Evolutionary conservation across 768 basidiomycete genomes (phyloP).

Genomic region (Panaeolus cyanescens): DNA sequence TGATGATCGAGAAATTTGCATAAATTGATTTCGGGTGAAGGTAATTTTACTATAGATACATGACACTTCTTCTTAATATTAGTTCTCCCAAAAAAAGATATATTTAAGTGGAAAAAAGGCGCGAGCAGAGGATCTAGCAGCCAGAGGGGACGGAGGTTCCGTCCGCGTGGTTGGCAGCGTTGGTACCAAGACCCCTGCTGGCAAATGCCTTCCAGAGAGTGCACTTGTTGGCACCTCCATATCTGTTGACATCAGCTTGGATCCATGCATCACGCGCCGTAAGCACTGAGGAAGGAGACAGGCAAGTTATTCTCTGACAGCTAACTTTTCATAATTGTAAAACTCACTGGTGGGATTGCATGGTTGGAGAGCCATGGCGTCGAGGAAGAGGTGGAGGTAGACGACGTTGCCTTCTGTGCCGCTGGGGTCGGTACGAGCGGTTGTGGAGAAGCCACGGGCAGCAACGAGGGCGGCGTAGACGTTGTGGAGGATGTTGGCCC

Average conservation of each 20-base stretch:
- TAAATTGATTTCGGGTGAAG: background rate
- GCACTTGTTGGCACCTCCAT: constrained; percentile 44
- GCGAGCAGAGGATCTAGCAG: constrained; percentile 19
- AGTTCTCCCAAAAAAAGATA: background rate
- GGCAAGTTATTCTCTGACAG: too few species aligned
- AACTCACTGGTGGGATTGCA: constrained; percentile 47
- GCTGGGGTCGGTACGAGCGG: constrained; percentile 37
- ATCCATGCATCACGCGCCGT: constrained; percentile 49
- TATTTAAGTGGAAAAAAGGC: background rate
- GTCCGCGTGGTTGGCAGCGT: constrained; percentile 27
- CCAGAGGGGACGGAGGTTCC: constrained; percentile 27
- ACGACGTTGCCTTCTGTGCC: constrained; percentile 45
- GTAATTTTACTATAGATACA: background rate
- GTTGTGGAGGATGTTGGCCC: constrained; percentile 45
- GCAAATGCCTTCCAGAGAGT: constrained; percentile 49
- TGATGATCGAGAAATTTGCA: background rate
- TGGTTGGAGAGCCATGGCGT: constrained; percentile 46
- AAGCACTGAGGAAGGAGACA: constrained; percentile 27
- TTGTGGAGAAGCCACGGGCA: constrained; percentile 32
- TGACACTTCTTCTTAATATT: background rate
- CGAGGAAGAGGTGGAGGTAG: constrained; percentile 49
- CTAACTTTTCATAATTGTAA: too few species aligned
- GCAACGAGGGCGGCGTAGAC: constrained; percentile 39
- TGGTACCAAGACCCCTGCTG: constrained; percentile 46
- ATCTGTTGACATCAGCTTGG: constrained; percentile 51